Evolutionary conservation across 768 basidiomycete genomes (phyloP).

Genomic region (Suillus variegatus): DNA sequence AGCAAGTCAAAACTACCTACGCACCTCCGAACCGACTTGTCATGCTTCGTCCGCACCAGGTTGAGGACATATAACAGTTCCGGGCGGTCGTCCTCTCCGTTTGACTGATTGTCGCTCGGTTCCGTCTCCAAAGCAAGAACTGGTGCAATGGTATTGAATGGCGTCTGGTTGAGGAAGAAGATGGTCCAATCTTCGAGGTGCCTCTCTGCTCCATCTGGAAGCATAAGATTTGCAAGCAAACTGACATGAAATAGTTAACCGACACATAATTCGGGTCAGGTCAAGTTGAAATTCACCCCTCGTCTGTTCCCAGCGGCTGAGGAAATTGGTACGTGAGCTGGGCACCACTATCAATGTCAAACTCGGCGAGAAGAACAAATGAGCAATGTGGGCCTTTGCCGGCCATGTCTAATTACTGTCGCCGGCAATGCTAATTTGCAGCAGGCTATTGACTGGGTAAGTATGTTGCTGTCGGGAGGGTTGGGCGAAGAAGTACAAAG

Average conservation of each 20-base stretch:
- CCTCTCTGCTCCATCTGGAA: constrained; percentile 96
- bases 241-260: constrained; percentile 40
- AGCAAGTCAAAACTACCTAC: constrained; percentile 19
- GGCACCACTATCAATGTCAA: constrained; percentile 94
- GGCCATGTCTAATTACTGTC: constrained; percentile 41
- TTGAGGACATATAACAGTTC: constrained; percentile 87
- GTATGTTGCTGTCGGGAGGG: neutral
- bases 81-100: constrained; percentile 28
- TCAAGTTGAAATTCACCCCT: constrained; percentile 61
- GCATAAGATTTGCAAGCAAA: constrained; percentile 94
- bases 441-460: neutral
- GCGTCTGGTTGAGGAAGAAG: constrained; percentile 96
- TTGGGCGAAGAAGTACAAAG: neutral
- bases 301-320: constrained; percentile 90
- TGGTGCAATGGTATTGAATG: constrained; percentile 84
- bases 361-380: constrained; percentile 96
- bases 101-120: constrained; percentile 28
- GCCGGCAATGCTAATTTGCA: neutral
- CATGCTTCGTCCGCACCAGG: constrained; percentile 88
- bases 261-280: neutral
- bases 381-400: constrained; percentile 78
- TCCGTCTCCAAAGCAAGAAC: constrained; percentile 71
- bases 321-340: constrained; percentile 96
- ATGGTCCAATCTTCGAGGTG: constrained; percentile 97
- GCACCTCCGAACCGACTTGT: constrained; percentile 78